These are phyloP conservation scores for Eruca vesicaria DNA, from an alignment of 441 rosid genomes.

Conservation along the genomic window DNA sequence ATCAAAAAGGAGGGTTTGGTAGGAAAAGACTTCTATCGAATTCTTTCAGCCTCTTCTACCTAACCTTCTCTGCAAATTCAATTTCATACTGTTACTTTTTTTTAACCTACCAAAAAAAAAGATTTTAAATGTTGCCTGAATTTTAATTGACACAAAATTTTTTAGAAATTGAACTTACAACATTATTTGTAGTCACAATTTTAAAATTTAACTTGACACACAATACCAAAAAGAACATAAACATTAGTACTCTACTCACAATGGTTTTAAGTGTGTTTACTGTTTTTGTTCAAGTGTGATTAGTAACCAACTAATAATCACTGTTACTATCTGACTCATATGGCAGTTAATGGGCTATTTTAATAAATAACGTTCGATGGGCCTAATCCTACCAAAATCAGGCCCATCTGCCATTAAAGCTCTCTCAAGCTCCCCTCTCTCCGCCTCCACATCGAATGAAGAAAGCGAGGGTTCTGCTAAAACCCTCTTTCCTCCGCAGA, in stretches of 20 bases:
- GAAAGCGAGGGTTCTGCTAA: conserved; percentile 54
- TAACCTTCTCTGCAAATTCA: background rate
- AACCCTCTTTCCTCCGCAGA: conserved; percentile 22
- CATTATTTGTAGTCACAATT: background rate
- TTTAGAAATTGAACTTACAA: background rate
- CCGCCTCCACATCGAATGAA: conserved; percentile 46
- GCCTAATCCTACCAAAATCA: background rate
- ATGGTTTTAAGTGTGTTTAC: background rate
- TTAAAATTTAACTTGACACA: background rate
- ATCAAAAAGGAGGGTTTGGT: conserved; percentile 17
- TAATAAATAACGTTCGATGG: background rate
- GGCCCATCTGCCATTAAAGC: background rate
- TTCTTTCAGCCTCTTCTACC: background rate
- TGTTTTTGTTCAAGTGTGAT: background rate
- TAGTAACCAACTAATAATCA: background rate
- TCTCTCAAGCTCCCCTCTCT: background rate
- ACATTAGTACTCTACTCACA: background rate
- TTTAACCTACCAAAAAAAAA: background rate
- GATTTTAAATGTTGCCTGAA: background rate
- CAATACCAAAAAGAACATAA: background rate
- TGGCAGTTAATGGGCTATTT: background rate
- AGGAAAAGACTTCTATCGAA: background rate
- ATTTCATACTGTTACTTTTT: background rate
- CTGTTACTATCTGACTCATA: background rate
- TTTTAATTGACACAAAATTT: background rate